Percentiles rank a stretch among this genome's conserved stretches.
These are phyloP conservation scores for Phytopythium delawarense DNA, from an alignment of 352 stramenopile species.

Conservation along the genomic window DNA sequence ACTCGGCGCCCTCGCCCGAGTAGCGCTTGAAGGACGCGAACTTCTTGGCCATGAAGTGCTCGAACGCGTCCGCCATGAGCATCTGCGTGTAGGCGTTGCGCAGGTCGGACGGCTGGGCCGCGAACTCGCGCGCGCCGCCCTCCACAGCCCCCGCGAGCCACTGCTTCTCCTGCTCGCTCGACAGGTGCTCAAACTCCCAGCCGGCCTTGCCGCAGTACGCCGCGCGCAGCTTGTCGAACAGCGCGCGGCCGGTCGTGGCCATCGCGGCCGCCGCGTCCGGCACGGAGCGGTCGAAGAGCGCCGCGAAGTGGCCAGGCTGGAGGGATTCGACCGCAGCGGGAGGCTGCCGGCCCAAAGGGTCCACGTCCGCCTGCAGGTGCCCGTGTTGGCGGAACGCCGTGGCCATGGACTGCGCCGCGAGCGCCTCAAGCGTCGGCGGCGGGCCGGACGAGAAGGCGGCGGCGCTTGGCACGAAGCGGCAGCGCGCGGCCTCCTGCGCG, in stretches of 20 bases:
- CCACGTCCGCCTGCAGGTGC: conserved; percentile 69
- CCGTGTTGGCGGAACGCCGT: conserved; percentile 69
- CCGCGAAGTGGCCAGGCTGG: conserved; percentile 35
- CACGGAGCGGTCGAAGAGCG: conserved; percentile 33
- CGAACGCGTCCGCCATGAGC: conserved; percentile 78
- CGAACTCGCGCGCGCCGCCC: conserved; percentile 28
- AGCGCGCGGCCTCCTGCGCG: conserved; percentile 20
- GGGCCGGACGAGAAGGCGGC: conserved; percentile 24
- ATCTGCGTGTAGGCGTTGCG: conserved; percentile 79
- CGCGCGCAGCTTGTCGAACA: conserved; percentile 55
- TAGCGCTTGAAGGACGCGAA: conserved; percentile 87
- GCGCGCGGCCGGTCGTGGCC: conserved; percentile 30
- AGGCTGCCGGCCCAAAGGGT: conserved; percentile 47
- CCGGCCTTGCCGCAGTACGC: conserved; percentile 80
- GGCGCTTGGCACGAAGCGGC: conserved; percentile 5
- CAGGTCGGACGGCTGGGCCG: conserved; percentile 49
- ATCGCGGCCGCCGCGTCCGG: conserved; percentile 14
- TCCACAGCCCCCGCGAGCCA: conserved; percentile 65
- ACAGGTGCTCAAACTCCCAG: conserved; percentile 79
- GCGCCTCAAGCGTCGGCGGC: conserved; percentile 46
- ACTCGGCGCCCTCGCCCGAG: conserved; percentile 79
- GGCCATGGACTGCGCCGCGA: conserved; percentile 67
- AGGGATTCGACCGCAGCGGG: conserved; percentile 31
- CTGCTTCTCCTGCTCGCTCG: conserved; percentile 50
- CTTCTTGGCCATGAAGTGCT: conserved; percentile 84